Percentiles rank a stretch among this genome's conserved stretches.
Conservation (phyloP, 768 basidiomycete genomes). For the Russula ochroleuca region DNA sequence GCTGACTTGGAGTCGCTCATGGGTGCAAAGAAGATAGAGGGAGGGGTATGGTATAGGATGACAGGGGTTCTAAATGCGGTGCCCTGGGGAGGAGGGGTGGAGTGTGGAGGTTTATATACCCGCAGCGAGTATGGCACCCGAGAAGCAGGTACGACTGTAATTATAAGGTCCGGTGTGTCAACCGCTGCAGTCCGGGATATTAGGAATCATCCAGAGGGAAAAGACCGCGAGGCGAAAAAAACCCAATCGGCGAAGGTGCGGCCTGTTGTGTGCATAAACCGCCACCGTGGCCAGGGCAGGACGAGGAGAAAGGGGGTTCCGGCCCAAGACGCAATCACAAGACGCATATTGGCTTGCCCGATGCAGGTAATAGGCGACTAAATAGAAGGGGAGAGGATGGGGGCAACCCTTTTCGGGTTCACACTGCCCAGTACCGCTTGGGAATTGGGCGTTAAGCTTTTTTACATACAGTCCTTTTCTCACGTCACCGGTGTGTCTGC, state of each 20-base stretch:
- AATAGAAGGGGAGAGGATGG: slow-evolving; percentile 12
- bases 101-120: slow-evolving; percentile 20
- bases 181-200: slow-evolving; percentile 20
- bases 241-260: slow-evolving; percentile 23
- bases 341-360: slow-evolving; percentile 20
- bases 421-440: slow-evolving; percentile 19
- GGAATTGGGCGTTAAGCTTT: slow-evolving; percentile 23
- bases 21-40: background rate
- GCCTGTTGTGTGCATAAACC: slow-evolving; percentile 7
- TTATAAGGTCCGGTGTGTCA: slow-evolving; percentile 25
- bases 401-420: slow-evolving; percentile 19
- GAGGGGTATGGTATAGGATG: background rate
- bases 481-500: too few species aligned
- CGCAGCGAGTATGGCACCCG: slow-evolving; percentile 6
- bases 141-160: slow-evolving; percentile 16
- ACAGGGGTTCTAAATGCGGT: background rate
- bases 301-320: slow-evolving; percentile 9
- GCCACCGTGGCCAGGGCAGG: slow-evolving; percentile 17
- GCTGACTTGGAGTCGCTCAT: slow-evolving; percentile 22
- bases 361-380: slow-evolving; percentile 22
- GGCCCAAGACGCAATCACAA: slow-evolving; percentile 19
- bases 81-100: background rate
- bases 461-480: slow-evolving; percentile 17
- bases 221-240: background rate
- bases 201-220: slow-evolving; percentile 24